Evolutionary conservation across 192 early-diverging fungal species (phyloP).

Genomic region (Allomyces macrogynus): DNA sequence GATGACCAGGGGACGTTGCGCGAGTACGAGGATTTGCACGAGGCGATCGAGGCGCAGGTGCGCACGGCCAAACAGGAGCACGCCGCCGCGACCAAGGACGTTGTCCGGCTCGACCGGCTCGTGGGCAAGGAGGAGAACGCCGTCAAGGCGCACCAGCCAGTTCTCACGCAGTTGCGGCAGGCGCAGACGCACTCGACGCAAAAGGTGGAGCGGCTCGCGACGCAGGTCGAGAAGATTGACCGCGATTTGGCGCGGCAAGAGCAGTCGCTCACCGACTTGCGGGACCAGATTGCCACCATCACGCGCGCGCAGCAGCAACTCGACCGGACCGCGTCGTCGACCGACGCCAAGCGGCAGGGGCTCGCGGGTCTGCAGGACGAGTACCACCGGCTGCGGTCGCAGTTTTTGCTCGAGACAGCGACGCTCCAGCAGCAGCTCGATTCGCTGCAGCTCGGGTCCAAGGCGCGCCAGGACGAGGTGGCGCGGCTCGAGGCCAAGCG

Average conservation of each 20-base stretch:
- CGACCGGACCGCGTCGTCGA: constrained; percentile 12
- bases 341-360: not conserved
- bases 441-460: constrained; percentile 24
- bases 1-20: constrained; percentile 8
- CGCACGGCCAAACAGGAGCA: constrained; percentile 51
- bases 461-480: constrained; percentile 25
- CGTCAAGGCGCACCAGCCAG: constrained; percentile 36
- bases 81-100: constrained; percentile 48
- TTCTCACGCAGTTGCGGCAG: constrained; percentile 33
- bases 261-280: constrained; percentile 20
- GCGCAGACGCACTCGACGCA: constrained; percentile 46
- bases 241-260: constrained; percentile 34
- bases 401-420: constrained; percentile 40
- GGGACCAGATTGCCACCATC: constrained; percentile 28
- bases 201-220: constrained; percentile 38
- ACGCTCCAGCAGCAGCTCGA: constrained; percentile 47
- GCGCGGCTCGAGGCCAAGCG: constrained; percentile 4
- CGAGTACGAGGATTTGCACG: constrained; percentile 33
- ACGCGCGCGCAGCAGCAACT: constrained; percentile 27
- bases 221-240: constrained; percentile 29
- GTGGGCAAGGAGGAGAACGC: constrained; percentile 52
- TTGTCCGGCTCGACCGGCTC: constrained; percentile 47
- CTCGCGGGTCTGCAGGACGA: constrained; percentile 5
- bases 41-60: constrained; percentile 29
- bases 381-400: constrained; percentile 36